Conservation (phyloP, 148 eudicot species). For the Spergularia marina region DNA sequence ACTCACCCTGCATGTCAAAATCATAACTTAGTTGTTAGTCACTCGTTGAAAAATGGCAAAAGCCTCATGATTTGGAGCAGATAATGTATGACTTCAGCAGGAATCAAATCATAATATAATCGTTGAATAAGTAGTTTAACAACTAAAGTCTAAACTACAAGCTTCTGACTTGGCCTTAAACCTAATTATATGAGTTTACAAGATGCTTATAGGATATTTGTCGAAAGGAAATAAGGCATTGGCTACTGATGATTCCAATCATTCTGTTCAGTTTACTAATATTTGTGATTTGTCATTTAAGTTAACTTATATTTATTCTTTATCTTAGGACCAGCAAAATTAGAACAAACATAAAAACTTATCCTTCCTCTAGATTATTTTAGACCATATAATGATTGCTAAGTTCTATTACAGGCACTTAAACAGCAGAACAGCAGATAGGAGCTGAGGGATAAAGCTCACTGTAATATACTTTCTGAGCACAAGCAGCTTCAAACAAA, state of each 20-base stretch:
- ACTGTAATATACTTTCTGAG: no score
- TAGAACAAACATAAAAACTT: neutral
- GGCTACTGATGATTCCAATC: neutral
- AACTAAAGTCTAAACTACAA: slow-evolving; percentile 12
- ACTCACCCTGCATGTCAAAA: slow-evolving; percentile 13
- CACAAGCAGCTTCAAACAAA: no score
- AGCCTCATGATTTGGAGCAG: slow-evolving; percentile 26
- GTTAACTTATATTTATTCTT: neutral
- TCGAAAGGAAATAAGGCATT: slow-evolving; percentile 9
- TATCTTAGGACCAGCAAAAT: slow-evolving; percentile 7
- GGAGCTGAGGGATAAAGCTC: no score
- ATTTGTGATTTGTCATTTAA: neutral
- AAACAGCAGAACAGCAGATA: no score
- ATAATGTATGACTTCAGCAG: slow-evolving; percentile 27
- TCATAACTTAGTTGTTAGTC: slow-evolving; percentile 25
- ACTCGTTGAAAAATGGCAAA: slow-evolving; percentile 14
- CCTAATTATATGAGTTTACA: neutral
- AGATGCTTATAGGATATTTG: slow-evolving; percentile 6
- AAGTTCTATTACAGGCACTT: no score
- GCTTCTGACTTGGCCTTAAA: slow-evolving; percentile 25
- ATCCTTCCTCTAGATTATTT: neutral
- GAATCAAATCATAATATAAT: slow-evolving; percentile 24
- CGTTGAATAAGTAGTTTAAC: slow-evolving; percentile 13
- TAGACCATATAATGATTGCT: no score
- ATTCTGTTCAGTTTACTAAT: neutral